These are phyloP conservation scores for Blakeslea trispora DNA, from an alignment of 371 early-diverging fungal genomes.

Conservation along the genomic window DNA sequence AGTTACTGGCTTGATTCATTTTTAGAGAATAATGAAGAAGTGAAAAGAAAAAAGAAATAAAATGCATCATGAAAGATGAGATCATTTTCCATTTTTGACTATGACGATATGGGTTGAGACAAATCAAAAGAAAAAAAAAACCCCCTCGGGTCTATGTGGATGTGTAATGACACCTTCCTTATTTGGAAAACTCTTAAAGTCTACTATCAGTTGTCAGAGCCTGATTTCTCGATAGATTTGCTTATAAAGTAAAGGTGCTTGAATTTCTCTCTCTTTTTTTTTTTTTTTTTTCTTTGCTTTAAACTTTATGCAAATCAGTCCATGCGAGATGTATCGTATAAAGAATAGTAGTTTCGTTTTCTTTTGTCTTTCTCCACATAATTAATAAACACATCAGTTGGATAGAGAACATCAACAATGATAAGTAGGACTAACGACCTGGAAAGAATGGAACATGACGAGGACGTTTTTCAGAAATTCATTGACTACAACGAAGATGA, in stretches of 20 bases:
- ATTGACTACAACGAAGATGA: constrained; percentile 2
- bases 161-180: not conserved
- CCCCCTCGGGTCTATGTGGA: not conserved
- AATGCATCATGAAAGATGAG: no score
- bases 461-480: not conserved
- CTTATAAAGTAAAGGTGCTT: not conserved
- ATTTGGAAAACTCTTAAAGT: not conserved
- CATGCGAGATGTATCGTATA: no score
- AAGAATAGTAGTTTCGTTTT: no score
- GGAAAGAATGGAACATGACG: not conserved
- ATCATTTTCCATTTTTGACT: not conserved
- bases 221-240: not conserved
- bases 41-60: constrained; percentile 3
- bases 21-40: constrained; percentile 2
- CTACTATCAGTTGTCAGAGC: not conserved
- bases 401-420: no score
- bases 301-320: no score
- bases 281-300: not conserved
- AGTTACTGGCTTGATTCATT: constrained; percentile 1
- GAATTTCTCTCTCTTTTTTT: not conserved
- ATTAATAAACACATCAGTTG: no score
- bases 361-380: no score
- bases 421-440: no score
- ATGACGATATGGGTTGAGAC: not conserved
- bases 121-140: not conserved